Base-by-base conservation (phyloP, 208 protist species). In the Herpetomonas samuelpessoai region DNA sequence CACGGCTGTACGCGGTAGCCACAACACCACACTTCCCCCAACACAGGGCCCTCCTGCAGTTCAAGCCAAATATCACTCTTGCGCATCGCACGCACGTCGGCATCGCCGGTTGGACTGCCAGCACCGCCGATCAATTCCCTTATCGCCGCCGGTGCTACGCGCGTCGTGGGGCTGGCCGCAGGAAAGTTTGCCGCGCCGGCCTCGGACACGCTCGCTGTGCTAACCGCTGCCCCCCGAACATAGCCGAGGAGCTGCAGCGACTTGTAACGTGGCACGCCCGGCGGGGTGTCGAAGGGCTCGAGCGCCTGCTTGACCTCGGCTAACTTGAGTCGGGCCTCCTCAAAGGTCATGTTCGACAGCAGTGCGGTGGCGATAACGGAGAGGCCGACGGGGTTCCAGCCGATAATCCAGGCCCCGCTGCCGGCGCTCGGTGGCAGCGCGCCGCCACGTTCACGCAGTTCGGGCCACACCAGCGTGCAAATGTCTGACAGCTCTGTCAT, bases 1-100 rank as follows among this genome's bases (percentile, higher is more conserved):
- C 83, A 92, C n/a, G 73, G 77, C 59, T 89, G 85, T 25, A 95
- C 78, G 44, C 77, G 79, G 28, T 82, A 91, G 0, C 84, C 86
- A 30, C 85, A 95, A 60, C 83, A 91, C 77, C 78, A 92, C 41
- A 95, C 65, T 46, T 93, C 83, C n/a, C 67, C 74, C 24, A 91
- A 64, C 27, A 86, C 69, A 1, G 83, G 86, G 0, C 83, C 86
- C 24, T 79, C 61, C 6, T 73, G 63, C 10, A 95, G 71, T 46
- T 92, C 83, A 27, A 95, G 53, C 86, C 89, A 95, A 18, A 95
- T 61, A 51, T 93, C 86, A 46, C 64, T 77, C 48, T 65, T 64
- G 61, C 87, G 76, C 3, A 25, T 41, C 35, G 54, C 49, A 29
- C 83, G 75, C 27, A 69, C 68, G 18, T 48, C 47, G 4, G 71